Conservation (phyloP, 176 grass and related monocot genomes). For the Raddia distichophylla region DNA sequence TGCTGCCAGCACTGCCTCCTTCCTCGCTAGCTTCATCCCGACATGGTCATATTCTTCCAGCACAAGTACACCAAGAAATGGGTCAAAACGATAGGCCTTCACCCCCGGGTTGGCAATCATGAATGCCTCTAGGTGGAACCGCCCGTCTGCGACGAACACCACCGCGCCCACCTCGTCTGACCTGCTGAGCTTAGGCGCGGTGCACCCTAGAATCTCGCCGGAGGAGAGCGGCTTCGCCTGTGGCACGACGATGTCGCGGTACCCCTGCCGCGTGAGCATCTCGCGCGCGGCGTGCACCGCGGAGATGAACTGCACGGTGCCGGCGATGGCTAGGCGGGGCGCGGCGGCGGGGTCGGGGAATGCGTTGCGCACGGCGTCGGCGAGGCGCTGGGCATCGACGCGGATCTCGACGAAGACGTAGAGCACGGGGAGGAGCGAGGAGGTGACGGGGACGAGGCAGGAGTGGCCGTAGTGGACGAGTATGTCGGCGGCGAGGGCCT, state of each 20-base stretch:
- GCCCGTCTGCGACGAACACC: slow-evolving; percentile 76
- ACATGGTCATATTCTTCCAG: slow-evolving; percentile 84
- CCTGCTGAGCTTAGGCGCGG: slow-evolving; percentile 63
- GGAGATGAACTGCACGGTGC: slow-evolving; percentile 86
- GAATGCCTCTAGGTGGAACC: slow-evolving; percentile 95
- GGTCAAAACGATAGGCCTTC: slow-evolving; percentile 84
- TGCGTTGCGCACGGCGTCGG: slow-evolving; percentile 46
- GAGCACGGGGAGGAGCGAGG: slow-evolving; percentile 81
- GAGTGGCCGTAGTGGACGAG: slow-evolving; percentile 96
- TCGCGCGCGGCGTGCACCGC: slow-evolving; percentile 80
- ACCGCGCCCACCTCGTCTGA: slow-evolving; percentile 60
- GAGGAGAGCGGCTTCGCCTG: slow-evolving; percentile 87
- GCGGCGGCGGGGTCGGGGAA: slow-evolving; percentile 50
- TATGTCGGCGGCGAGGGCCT: slow-evolving; percentile 72
- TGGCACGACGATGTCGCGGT: slow-evolving; percentile 65
- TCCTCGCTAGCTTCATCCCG: slow-evolving; percentile 88
- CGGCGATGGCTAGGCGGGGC: slow-evolving; percentile 70
- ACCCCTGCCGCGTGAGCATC: slow-evolving; percentile 58
- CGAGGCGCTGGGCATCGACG: slow-evolving; percentile 71
- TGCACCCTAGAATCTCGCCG: slow-evolving; percentile 90
- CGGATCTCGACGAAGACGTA: slow-evolving; percentile 98
- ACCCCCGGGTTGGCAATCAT: slow-evolving; percentile 90
- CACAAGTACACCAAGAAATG: slow-evolving; percentile 77
- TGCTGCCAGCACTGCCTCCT: slow-evolving; percentile 70
- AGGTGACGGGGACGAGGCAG: slow-evolving; percentile 88